These are phyloP conservation scores for Leccinum disarticulatum DNA, from an alignment of 768 basidiomycete genomes.

Conservation along the genomic window DNA sequence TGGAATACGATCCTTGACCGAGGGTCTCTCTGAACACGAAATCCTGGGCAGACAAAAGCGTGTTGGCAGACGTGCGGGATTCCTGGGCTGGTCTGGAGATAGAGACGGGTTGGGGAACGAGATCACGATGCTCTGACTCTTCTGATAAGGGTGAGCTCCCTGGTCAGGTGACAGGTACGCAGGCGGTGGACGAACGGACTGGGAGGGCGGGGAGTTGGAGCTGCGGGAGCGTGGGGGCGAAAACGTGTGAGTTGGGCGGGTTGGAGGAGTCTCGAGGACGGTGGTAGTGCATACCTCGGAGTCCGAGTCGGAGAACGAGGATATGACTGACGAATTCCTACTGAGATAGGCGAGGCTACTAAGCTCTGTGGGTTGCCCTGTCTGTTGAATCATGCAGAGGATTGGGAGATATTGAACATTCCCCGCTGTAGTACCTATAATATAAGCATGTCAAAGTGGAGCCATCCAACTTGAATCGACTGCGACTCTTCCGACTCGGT, in stretches of 20 bases:
- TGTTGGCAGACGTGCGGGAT: conserved; percentile 45
- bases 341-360: conserved; percentile 57
- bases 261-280: conserved; percentile 42
- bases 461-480: no score
- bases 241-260: conserved; percentile 59
- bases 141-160: conserved; percentile 48
- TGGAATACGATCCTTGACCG: conserved; percentile 85
- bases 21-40: conserved; percentile 71
- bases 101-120: conserved; percentile 9
- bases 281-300: conserved; percentile 46
- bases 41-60: conserved; percentile 51
- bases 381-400: no score
- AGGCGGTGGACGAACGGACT: conserved; percentile 43
- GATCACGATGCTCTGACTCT: conserved; percentile 20
- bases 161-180: conserved; percentile 46
- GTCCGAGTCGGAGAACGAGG: conserved; percentile 29
- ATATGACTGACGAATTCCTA: conserved; percentile 76
- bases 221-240: conserved; percentile 63
- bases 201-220: conserved; percentile 41
- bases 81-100: conserved; percentile 21
- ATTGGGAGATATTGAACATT: neutral
- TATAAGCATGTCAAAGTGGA: no score
- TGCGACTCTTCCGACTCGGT: no score
- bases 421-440: no score
- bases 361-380: conserved; percentile 3